Base-by-base conservation (phyloP, 371 early-diverging fungal species). In the Apophysomyces ossiformis region DNA sequence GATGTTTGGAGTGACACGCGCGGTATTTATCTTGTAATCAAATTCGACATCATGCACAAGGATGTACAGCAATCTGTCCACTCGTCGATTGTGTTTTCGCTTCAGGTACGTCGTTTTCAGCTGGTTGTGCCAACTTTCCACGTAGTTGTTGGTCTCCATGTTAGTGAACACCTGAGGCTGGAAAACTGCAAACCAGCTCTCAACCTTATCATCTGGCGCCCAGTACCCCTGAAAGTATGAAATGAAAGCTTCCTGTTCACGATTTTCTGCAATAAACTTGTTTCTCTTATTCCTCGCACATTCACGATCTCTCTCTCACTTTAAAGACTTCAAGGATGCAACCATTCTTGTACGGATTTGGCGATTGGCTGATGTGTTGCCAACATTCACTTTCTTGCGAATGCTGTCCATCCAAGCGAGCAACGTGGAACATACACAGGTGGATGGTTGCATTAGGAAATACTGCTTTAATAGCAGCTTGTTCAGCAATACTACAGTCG, bases 91-190 rank as follows among this genome's bases (percentile, higher is more conserved):
- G 46, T 15, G 37, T 39, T 37, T 59, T 45, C 65, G 58, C 18
- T 59, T 18, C 7, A 65, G 57, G 41, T 59, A 65, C 4, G 21
- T 57, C 13, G 58, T 36, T 38, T 59, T 59, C 9, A 66, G 50
- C 18, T 65, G 37, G 44, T 66, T 66, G 26, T 60, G 61, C 63
- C 56, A 54, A 16, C 21, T 54, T n/a, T 63, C 63, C 16, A 50
- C 37, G 18, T 63, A 54, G 39, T 58, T 64, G 16, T 64, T 64
- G 7, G 65, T 58, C 21, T 58, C 44, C 54, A 66, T 57, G 41
- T 57, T 41, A 16, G 57, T 63, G 32, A 26, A 57, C 0, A 57
- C 37, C 9, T 35, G 41, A 32, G 58, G 43, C 21, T 64, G 46
- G 43, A 45, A 64, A 58, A 36, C 41, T 15, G 7, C 18, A 13